Percentiles rank a stretch among this genome's conserved stretches.
Conservation (phyloP, 352 stramenopile genomes). For the Phytophthora rubi region DNA sequence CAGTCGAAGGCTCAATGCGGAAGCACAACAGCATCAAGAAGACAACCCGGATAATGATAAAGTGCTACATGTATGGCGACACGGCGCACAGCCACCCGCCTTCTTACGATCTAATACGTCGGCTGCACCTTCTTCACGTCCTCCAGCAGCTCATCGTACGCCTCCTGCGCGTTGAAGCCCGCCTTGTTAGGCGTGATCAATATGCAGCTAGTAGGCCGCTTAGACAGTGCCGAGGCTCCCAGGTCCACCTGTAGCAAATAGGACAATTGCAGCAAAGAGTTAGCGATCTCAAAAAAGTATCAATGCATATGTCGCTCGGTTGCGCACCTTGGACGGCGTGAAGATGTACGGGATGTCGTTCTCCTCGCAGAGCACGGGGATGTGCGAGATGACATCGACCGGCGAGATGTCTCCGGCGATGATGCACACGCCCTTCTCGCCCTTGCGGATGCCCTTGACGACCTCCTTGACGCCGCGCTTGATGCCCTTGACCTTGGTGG, state of each 20-base stretch:
- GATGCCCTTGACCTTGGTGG: constrained; percentile 96
- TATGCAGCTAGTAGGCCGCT: constrained; percentile 98
- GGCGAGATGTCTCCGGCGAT: constrained; percentile 99
- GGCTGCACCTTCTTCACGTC: constrained; percentile 91
- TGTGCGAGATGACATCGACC: constrained; percentile 99
- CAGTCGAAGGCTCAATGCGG: constrained; percentile 28
- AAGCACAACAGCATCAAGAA: constrained; percentile 28
- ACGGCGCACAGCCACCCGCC: constrained; percentile 10
- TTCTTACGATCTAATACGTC: constrained; percentile 71
- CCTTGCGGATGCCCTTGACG: constrained; percentile 98
- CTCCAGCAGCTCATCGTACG: constrained; percentile 90
- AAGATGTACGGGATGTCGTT: constrained; percentile 99
- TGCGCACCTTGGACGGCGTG: constrained; percentile 93
- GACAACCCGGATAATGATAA: constrained; percentile 32
- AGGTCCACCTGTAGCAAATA: constrained; percentile 76
- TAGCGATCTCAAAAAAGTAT: constrained; percentile 6
- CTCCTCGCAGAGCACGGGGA: constrained; percentile 99
- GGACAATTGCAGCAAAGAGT: constrained; percentile 19
- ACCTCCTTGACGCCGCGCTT: constrained; percentile 99
- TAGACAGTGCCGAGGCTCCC: constrained; percentile 96
- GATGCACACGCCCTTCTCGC: constrained; percentile 98
- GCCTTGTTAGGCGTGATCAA: constrained; percentile 95
- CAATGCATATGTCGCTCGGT: neutral
- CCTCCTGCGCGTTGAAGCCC: constrained; percentile 89
- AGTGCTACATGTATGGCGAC: constrained; percentile 46